Conservation (phyloP, 2,329 filamentous ascomycete genomes). For the Colletotrichum sp. region DNA sequence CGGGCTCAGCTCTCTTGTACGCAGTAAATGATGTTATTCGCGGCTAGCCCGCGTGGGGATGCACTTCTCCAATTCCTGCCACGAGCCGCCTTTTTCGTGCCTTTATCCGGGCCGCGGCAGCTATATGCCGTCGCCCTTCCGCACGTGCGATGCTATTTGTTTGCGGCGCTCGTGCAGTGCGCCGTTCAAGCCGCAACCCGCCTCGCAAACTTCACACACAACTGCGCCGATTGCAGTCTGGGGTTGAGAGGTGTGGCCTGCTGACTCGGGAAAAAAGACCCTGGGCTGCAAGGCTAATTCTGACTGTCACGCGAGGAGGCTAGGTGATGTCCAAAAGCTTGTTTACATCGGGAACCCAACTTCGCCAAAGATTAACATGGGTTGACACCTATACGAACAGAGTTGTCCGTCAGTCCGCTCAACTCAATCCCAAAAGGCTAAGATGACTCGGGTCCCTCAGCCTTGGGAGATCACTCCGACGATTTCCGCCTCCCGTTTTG, state of each 20-base stretch:
- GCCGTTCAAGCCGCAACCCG: neutral
- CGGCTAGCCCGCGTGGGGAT: conserved; percentile 1
- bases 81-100: neutral
- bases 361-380: neutral
- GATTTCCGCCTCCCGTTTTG: neutral
- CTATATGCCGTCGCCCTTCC: neutral
- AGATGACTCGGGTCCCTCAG: neutral
- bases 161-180: conserved; percentile 5
- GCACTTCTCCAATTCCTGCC: neutral
- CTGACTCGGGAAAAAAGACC: neutral
- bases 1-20: neutral
- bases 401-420: neutral
- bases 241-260: neutral
- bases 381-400: neutral
- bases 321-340: conserved; percentile 3
- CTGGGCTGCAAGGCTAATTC: neutral
- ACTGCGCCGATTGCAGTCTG: neutral
- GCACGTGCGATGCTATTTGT: neutral
- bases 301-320: neutral
- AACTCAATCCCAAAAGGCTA: neutral
- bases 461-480: neutral
- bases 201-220: neutral
- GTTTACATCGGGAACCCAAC: neutral
- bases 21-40: neutral
- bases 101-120: neutral